Evolutionary conservation across 176 grass and related monocot species (phyloP).

Genomic region (Alopecurus myosuroides): DNA sequence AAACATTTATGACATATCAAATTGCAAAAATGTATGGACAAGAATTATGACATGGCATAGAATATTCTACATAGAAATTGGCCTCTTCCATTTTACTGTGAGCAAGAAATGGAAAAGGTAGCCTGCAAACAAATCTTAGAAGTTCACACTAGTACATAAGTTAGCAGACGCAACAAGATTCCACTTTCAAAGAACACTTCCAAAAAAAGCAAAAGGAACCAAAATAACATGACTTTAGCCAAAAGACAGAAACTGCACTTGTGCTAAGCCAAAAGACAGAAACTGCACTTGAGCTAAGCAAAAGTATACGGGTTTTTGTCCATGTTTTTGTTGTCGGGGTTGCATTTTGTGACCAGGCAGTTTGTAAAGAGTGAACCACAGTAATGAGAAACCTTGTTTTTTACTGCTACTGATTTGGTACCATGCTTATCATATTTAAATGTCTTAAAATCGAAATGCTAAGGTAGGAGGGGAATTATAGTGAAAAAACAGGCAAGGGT

Average conservation of each 20-base stretch:
- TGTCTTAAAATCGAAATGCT: not conserved
- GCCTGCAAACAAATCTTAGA: not conserved
- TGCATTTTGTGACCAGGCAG: not conserved
- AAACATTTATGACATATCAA: constrained; percentile 9
- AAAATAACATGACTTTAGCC: not conserved
- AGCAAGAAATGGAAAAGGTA: not conserved
- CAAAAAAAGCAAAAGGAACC: not conserved
- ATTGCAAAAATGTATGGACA: not conserved
- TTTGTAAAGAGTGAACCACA: constrained; percentile 20
- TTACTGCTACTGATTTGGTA: not conserved
- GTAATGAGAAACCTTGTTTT: not conserved
- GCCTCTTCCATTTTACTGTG: not conserved
- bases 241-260: too few species aligned
- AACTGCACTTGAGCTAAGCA: too few species aligned
- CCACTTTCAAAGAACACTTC: not conserved
- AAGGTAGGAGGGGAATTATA: not conserved
- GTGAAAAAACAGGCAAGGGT: not conserved
- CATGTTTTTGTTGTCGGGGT: not conserved
- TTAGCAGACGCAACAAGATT: not conserved
- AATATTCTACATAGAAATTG: not conserved
- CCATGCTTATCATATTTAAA: not conserved
- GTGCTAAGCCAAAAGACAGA: too few species aligned
- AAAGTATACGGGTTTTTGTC: not conserved
- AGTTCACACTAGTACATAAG: not conserved
- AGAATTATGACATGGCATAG: not conserved